These are phyloP conservation scores for Dipodascus albidus DNA, from an alignment of 805 yeast genomes.

Conservation along the genomic window DNA sequence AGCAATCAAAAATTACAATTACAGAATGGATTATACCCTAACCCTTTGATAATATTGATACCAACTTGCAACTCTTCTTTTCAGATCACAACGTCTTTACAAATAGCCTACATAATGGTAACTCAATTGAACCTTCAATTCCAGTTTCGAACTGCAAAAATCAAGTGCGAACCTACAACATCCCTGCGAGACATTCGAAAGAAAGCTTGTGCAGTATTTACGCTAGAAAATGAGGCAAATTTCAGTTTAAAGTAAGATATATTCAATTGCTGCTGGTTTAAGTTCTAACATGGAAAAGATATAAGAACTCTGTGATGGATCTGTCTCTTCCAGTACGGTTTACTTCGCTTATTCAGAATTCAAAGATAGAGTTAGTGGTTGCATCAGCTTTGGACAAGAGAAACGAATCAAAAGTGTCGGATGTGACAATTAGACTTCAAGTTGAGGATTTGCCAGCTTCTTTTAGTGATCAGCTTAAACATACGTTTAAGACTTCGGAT, in stretches of 20 bases:
- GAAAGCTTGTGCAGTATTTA: constrained; percentile 12
- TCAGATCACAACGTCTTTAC: background rate
- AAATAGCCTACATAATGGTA: background rate
- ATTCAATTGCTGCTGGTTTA: background rate
- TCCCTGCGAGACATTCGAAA: constrained; percentile 13
- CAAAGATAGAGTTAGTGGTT: constrained; percentile 15
- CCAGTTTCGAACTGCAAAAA: constrained; percentile 8
- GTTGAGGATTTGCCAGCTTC: constrained; percentile 15
- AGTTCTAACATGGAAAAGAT: constrained; percentile 3
- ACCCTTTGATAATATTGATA: too few species aligned
- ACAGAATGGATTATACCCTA: too few species aligned
- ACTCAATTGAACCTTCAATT: background rate
- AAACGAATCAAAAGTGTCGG: background rate
- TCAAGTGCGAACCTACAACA: constrained; percentile 13
- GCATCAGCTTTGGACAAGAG: constrained; percentile 1
- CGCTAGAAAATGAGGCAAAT: constrained; percentile 6
- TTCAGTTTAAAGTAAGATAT: constrained; percentile 12
- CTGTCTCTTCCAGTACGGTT: constrained; percentile 13
- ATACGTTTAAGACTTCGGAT: constrained; percentile 11
- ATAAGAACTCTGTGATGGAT: constrained; percentile 7
- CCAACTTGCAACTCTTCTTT: background rate
- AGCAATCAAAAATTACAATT: too few species aligned
- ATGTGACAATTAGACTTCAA: constrained; percentile 9
- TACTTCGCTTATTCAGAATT: constrained; percentile 13
- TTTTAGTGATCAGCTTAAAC: constrained; percentile 10